Conservation (phyloP, 805 yeast genomes). For the Wickerhamomyces hampshirensis region DNA sequence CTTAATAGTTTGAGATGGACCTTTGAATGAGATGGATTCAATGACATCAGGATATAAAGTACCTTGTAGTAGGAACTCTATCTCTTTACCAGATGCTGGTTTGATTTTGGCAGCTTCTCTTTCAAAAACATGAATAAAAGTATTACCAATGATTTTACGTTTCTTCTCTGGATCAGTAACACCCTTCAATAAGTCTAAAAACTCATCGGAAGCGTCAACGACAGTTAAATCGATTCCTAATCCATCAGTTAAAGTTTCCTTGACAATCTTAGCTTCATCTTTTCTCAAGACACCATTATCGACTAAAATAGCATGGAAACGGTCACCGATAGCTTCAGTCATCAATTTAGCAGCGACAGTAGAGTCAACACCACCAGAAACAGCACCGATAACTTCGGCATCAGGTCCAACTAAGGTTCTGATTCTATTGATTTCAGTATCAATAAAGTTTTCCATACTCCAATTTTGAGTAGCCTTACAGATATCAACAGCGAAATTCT, state of each 20-base stretch:
- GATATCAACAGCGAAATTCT: slow-evolving; percentile 88
- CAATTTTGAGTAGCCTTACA: slow-evolving; percentile 87
- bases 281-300: slow-evolving; percentile 97
- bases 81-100: slow-evolving; percentile 84
- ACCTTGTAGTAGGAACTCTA: slow-evolving; percentile 93
- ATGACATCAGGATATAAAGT: slow-evolving; percentile 98
- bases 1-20: slow-evolving; percentile 98
- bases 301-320: slow-evolving; percentile 97
- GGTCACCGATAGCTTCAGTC: slow-evolving; percentile 97
- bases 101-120: slow-evolving; percentile 89
- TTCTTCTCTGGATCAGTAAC: slow-evolving; percentile 98
- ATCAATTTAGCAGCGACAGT: slow-evolving; percentile 98
- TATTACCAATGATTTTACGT: slow-evolving; percentile 97
- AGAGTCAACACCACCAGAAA: slow-evolving; percentile 98
- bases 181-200: slow-evolving; percentile 81
- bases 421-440: slow-evolving; percentile 92
- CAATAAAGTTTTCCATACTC: slow-evolving; percentile 98
- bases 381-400: slow-evolving; percentile 99
- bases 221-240: slow-evolving; percentile 93
- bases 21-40: slow-evolving; percentile 97
- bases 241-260: slow-evolving; percentile 86
- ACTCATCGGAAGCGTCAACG: slow-evolving; percentile 89
- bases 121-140: slow-evolving; percentile 95
- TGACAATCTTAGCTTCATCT: slow-evolving; percentile 86
- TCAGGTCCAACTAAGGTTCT: slow-evolving; percentile 90